Base-by-base conservation (phyloP, 139 green algal species). In the Chlamydomonas eustigma region DNA sequence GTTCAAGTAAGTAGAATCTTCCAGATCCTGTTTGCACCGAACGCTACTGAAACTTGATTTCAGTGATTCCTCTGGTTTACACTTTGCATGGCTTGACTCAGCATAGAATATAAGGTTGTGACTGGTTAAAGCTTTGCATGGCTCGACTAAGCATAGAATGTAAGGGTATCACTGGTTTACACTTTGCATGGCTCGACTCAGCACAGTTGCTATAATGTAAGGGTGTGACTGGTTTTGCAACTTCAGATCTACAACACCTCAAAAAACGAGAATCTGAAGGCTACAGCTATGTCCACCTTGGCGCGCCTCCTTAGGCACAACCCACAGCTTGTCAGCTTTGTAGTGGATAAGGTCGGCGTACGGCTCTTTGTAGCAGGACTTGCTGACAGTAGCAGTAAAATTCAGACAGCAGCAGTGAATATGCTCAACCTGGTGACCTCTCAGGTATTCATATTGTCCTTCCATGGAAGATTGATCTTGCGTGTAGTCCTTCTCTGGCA, bases 391-490 rank as follows among this genome's bases (percentile, higher is more conserved):
- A 77, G 58, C 72, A 75, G 63, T 68, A 84, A 83, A 71, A 78
- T 81, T 18, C 90, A 96, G 86, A 84, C 89, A 5, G 81, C 90
- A 4, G 83, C 79, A 0, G 58, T 90, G 39, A 95, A 90, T 83
- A 86, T 97, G 69, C 80, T 97, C 28, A 92, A 91, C 76, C 76
- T 91, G 39, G 86, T 76, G 22, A 76, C 92, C 3, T 63, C 71
- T 24, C 78, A 77, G 30, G 44, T 58, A n/a, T n/a, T n/a, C n/a
- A n/a, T n/a, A n/a, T n/a, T n/a, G n/a, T n/a, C n/a, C n/a, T n/a
- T n/a, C n/a, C n/a, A n/a, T n/a, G n/a, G n/a, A n/a, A n/a, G n/a
- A n/a, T n/a, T n/a, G n/a, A n/a, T n/a, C n/a, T n/a, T n/a, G n/a
- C n/a, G n/a, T n/a, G n/a, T n/a, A n/a, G n/a, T n/a, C n/a, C n/a